phyloP scores from a whole-genome alignment of 1,284 basidiomycete species.

The Malassezia cuniculi region DNA sequence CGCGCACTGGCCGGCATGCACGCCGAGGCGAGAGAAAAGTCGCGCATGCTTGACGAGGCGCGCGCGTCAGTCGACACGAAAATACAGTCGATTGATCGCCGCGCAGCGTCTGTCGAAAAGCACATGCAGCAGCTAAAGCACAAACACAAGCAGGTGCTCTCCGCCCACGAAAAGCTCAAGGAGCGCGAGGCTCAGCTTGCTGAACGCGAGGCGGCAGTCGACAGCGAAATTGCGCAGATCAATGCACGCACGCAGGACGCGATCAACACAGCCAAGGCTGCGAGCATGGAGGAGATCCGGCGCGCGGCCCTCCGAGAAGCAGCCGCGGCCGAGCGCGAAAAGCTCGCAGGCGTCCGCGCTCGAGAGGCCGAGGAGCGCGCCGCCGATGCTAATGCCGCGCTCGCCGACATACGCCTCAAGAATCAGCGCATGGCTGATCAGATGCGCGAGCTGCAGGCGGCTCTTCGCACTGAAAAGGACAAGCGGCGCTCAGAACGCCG shows the following conservation, averaged over 20 bases:
- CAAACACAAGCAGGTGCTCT: constrained; percentile 2
- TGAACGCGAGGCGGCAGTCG: neutral
- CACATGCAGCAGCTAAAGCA: constrained; percentile 9
- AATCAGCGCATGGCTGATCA: constrained; percentile 12
- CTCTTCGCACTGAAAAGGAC: neutral
- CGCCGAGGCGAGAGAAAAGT: neutral
- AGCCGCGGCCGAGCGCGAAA: neutral
- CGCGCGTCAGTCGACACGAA: neutral
- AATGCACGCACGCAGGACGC: neutral
- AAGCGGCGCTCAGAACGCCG: constrained; percentile 2
- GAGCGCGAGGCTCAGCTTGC: constrained; percentile 1
- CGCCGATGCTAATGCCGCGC: constrained; percentile 1
- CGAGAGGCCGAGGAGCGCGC: constrained; percentile 6
- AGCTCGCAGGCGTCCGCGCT: neutral
- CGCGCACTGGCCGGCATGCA: constrained; percentile 1
- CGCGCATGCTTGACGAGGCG: neutral
- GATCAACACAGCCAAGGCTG: constrained; percentile 1
- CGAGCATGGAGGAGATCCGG: constrained; percentile 8
- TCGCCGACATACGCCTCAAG: constrained; percentile 1
- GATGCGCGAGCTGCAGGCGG: constrained; percentile 11
- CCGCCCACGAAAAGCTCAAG: neutral
- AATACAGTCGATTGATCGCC: too few relatives aligned
- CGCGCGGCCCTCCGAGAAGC: constrained; percentile 6
- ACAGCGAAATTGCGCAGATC: neutral
- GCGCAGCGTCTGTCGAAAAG: too few relatives aligned